A percentile compares a stretch with the other conserved stretches of the same genome.
phyloP scores from a whole-genome alignment of 345 rosid genomes.

The Raphanus sativus region DNA sequence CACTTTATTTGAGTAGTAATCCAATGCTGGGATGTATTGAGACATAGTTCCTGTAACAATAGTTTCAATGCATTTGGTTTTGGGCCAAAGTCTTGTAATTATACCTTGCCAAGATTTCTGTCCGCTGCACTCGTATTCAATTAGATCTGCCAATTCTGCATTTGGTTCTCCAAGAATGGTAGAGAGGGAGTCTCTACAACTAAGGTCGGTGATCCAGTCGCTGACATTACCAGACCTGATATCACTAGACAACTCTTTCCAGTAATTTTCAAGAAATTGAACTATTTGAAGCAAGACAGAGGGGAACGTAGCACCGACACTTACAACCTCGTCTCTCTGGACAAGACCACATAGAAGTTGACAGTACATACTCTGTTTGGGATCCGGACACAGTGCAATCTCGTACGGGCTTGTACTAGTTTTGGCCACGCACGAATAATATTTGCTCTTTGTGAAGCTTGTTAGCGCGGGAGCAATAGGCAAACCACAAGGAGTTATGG shows the following conservation, averaged over 20 bases:
- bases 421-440: neutral
- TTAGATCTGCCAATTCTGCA: neutral
- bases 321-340: neutral
- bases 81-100: neutral
- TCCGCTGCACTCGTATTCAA: neutral
- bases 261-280: neutral
- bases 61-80: neutral
- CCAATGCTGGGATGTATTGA: neutral
- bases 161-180: neutral
- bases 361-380: neutral
- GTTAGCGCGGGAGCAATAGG: neutral
- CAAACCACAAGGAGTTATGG: neutral
- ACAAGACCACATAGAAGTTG: neutral
- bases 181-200: neutral
- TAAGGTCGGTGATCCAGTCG: neutral
- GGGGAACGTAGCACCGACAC: neutral
- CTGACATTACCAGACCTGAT: neutral
- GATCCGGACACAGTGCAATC: neutral
- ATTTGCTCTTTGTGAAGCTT: neutral
- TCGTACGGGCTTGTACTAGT: neutral
- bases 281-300: neutral
- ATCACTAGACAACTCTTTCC: neutral
- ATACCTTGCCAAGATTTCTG: neutral
- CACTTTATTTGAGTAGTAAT: neutral
- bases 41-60: neutral